Conservation (phyloP, 1,139 yeast genomes). For the Arxiozyma telluris region DNA sequence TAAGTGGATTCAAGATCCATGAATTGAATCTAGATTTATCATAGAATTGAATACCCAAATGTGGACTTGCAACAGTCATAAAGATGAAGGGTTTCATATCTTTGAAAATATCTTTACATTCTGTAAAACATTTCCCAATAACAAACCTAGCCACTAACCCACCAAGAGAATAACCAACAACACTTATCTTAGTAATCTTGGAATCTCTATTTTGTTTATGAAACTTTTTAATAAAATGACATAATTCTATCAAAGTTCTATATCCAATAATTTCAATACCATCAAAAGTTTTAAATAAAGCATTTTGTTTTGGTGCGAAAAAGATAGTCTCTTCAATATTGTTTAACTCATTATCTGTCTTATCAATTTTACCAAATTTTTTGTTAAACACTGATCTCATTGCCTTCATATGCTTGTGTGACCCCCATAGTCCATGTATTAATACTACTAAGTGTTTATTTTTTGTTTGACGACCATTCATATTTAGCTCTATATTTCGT, state of each 20-base stretch:
- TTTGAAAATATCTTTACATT: conserved; percentile 45
- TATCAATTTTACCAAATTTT: conserved; percentile 25
- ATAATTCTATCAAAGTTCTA: conserved; percentile 58
- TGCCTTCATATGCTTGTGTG: conserved; percentile 61
- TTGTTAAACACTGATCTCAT: conserved; percentile 46
- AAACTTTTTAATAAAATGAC: conserved; percentile 36
- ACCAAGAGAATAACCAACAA: conserved; percentile 48
- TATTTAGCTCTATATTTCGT: background rate
- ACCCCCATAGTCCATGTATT: conserved; percentile 89
- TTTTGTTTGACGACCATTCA: background rate
- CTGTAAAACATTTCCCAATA: conserved; percentile 42
- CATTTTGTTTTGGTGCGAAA: conserved; percentile 59
- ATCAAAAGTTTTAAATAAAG: conserved; percentile 74
- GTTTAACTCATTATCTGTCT: background rate
- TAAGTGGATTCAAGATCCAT: conserved; percentile 35
- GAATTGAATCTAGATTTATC: conserved; percentile 10
- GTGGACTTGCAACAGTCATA: conserved; percentile 88
- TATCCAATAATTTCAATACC: conserved; percentile 70
- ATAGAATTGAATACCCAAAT: conserved; percentile 57
- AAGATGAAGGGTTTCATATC: conserved; percentile 54
- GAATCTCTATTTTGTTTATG: conserved; percentile 19
- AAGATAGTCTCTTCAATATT: conserved; percentile 42
- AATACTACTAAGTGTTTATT: conserved; percentile 61
- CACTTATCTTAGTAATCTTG: conserved; percentile 36
- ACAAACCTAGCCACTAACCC: conserved; percentile 54